Evolutionary conservation across 441 rosid genomes (phyloP).

Genomic region (Pelargonium citronellum): DNA sequence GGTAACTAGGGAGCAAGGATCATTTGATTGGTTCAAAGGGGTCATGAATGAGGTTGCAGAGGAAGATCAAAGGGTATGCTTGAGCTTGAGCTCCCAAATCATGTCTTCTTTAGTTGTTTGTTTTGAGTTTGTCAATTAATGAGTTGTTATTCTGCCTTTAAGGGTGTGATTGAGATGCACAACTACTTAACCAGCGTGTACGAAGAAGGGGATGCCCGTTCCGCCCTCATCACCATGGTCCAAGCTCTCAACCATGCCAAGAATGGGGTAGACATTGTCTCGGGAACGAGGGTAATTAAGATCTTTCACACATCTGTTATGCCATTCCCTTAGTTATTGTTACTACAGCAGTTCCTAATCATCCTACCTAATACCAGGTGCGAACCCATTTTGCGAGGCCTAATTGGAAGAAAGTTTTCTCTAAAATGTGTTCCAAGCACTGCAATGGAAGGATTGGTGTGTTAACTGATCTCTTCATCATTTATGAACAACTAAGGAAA

Average conservation of each 20-base stretch:
- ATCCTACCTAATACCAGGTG: slow-evolving; percentile 32
- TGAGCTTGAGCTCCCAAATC: neutral
- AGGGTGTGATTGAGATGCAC: slow-evolving; percentile 68
- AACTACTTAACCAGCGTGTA: slow-evolving; percentile 90
- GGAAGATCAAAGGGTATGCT: slow-evolving; percentile 66
- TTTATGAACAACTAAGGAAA: neutral
- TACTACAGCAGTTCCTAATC: neutral
- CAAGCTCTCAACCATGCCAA: slow-evolving; percentile 84
- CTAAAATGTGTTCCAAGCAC: slow-evolving; percentile 72
- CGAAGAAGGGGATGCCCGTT: slow-evolving; percentile 87
- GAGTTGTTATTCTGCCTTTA: slow-evolving; percentile 1
- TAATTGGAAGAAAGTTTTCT: slow-evolving; percentile 90
- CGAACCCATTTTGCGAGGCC: slow-evolving; percentile 87
- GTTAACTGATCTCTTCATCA: slow-evolving; percentile 1
- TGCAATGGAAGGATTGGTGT: slow-evolving; percentile 62
- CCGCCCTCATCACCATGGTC: slow-evolving; percentile 82
- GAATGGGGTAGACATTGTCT: slow-evolving; percentile 82
- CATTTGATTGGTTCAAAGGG: slow-evolving; percentile 95
- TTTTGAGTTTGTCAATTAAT: neutral
- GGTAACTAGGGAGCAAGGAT: slow-evolving; percentile 91
- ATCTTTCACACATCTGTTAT: neutral
- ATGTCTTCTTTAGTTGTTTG: neutral
- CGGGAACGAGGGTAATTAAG: slow-evolving; percentile 68
- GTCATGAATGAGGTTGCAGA: slow-evolving; percentile 87
- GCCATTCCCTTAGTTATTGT: too few relatives aligned